Evolutionary conservation across 805 yeast species (phyloP).

Genomic region (Spathaspora gorwiae): DNA sequence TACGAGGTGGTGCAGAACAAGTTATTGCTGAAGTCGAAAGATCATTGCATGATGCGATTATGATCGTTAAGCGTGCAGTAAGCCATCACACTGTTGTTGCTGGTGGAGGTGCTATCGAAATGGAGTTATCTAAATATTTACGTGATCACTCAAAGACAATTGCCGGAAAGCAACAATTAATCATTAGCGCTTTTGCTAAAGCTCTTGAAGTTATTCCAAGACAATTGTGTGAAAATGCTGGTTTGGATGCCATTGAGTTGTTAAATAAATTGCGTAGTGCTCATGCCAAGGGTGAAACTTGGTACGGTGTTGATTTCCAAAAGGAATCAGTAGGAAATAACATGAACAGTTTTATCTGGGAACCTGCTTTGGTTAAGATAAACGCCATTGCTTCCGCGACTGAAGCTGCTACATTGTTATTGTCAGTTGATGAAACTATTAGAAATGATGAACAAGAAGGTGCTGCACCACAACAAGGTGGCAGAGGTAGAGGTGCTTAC

Average conservation of each 20-base stretch:
- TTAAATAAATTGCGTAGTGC: conserved; percentile 87
- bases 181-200: conserved; percentile 87
- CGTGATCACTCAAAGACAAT: conserved; percentile 83
- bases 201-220: conserved; percentile 96
- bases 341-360: conserved; percentile 89
- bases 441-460: conserved; percentile 59
- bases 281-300: conserved; percentile 87
- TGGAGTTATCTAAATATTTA: conserved; percentile 87
- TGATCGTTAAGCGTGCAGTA: conserved; percentile 95
- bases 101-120: conserved; percentile 99
- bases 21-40: conserved; percentile 97
- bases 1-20: conserved; percentile 98
- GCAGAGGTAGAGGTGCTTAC: conserved; percentile 42
- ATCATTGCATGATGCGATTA: conserved; percentile 95
- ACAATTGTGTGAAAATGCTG: conserved; percentile 98
- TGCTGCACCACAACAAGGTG: conserved; percentile 35
- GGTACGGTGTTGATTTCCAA: conserved; percentile 92
- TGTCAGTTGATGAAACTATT: conserved; percentile 95
- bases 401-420: conserved; percentile 89
- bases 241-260: conserved; percentile 94
- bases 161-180: conserved; percentile 93
- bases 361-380: conserved; percentile 88
- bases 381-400: conserved; percentile 95
- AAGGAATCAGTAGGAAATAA: conserved; percentile 80
- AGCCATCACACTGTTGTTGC: conserved; percentile 86